Evolutionary conservation across 2,329 filamentous ascomycete genomes (phyloP).

Genomic region (Hypoxylon sp.): DNA sequence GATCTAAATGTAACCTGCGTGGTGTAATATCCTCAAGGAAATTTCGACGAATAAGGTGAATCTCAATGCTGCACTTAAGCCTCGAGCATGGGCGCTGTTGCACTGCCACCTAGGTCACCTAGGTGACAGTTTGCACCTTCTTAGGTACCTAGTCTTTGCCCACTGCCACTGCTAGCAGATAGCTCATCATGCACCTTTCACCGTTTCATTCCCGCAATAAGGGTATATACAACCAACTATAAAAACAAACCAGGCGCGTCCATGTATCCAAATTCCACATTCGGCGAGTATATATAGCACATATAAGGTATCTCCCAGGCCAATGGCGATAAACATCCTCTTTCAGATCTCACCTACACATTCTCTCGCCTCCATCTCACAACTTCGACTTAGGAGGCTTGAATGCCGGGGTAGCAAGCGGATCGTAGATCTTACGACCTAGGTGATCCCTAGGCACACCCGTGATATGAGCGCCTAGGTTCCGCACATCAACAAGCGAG

Average conservation of each 20-base stretch:
- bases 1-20: too few species aligned
- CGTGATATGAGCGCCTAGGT: slow-evolving; percentile 68
- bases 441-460: slow-evolving; percentile 64
- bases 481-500: slow-evolving; percentile 81
- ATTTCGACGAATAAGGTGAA: background rate
- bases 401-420: slow-evolving; percentile 65
- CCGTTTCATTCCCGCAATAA: too few species aligned
- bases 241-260: background rate
- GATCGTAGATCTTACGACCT: slow-evolving; percentile 64
- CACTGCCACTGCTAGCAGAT: too few species aligned
- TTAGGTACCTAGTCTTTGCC: too few species aligned
- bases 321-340: background rate
- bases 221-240: background rate
- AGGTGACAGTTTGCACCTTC: too few species aligned
- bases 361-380: slow-evolving; percentile 47
- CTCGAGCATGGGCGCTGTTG: background rate
- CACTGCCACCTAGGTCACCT: too few species aligned
- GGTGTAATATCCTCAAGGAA: too few species aligned
- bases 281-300: background rate
- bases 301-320: background rate
- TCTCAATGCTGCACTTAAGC: background rate
- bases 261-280: slow-evolving; percentile 1
- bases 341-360: too few species aligned
- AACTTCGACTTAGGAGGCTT: slow-evolving; percentile 63
- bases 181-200: too few species aligned